These are phyloP conservation scores for Bjerkandera adusta DNA, from an alignment of 1,284 basidiomycete genomes.

Conservation along the genomic window DNA sequence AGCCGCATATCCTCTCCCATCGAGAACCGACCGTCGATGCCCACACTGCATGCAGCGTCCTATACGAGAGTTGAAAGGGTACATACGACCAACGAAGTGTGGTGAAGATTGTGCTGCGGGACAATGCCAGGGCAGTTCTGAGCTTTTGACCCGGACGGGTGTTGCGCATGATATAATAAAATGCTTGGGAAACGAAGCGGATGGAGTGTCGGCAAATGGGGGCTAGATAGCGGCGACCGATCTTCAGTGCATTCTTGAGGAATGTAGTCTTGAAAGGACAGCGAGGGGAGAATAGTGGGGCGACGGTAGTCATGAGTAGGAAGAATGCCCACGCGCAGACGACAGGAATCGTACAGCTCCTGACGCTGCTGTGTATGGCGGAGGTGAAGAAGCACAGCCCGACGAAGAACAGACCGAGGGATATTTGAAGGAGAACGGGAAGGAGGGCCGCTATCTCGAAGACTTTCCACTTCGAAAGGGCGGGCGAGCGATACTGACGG, in stretches of 20 bases:
- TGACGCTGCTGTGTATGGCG: background rate
- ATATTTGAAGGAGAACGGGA: conserved; percentile 5
- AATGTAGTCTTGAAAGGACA: conserved; percentile 8
- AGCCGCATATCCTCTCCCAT: too few species aligned
- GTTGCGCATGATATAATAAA: too few species aligned
- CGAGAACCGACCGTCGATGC: background rate
- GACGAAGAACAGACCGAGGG: conserved; percentile 9
- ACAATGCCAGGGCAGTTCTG: too few species aligned
- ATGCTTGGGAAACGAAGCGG: too few species aligned
- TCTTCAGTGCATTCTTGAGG: background rate
- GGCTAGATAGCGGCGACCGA: too few species aligned
- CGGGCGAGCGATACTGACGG: conserved; percentile 5
- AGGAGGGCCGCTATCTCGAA: conserved; percentile 6
- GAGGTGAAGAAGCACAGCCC: conserved; percentile 9
- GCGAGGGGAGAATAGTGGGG: conserved; percentile 3
- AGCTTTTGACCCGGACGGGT: too few species aligned
- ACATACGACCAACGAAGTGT: background rate
- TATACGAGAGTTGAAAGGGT: background rate
- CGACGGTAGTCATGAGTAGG: background rate
- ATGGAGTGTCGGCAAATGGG: too few species aligned
- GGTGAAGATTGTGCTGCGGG: background rate
- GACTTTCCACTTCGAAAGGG: conserved; percentile 4
- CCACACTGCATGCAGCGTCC: background rate
- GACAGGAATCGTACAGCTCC: background rate
- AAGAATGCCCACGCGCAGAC: conserved; percentile 3